Conservation (phyloP, 192 early-diverging fungal genomes). For the Linderina pennispora region DNA sequence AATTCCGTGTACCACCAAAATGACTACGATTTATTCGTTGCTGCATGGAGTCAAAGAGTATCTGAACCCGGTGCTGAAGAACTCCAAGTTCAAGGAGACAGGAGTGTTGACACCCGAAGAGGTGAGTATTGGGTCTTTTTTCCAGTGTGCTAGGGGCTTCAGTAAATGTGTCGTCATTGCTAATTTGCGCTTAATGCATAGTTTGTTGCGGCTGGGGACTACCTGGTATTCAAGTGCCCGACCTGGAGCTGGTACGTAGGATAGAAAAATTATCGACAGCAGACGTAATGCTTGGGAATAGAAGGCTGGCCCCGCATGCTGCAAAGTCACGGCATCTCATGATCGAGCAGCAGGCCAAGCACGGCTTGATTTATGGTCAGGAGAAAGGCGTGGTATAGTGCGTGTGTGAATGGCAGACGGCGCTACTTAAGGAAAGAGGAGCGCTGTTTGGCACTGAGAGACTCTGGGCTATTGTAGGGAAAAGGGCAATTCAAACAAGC, state of each 20-base stretch:
- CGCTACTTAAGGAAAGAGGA: too few relatives aligned
- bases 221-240: slow-evolving; percentile 96
- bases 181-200: slow-evolving; percentile 16
- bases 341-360: too few relatives aligned
- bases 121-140: slow-evolving; percentile 44
- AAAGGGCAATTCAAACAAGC: slow-evolving; percentile 64
- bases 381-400: too few relatives aligned
- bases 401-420: too few relatives aligned
- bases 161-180: neutral
- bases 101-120: slow-evolving; percentile 96
- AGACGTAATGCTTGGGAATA: too few relatives aligned
- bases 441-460: too few relatives aligned
- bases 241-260: slow-evolving; percentile 90
- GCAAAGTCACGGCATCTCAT: too few relatives aligned
- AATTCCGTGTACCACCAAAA: slow-evolving; percentile 4
- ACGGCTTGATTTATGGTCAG: too few relatives aligned
- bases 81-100: slow-evolving; percentile 93
- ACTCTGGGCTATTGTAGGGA: too few relatives aligned
- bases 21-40: slow-evolving; percentile 57
- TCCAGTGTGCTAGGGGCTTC: neutral
- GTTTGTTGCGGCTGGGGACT: slow-evolving; percentile 97
- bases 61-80: slow-evolving; percentile 85
- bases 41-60: slow-evolving; percentile 80
- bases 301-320: too few relatives aligned
- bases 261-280: too few relatives aligned